Evolutionary conservation across 2,329 filamentous ascomycete genomes (phyloP).

Genomic region (Pleomassaria siparia): DNA sequence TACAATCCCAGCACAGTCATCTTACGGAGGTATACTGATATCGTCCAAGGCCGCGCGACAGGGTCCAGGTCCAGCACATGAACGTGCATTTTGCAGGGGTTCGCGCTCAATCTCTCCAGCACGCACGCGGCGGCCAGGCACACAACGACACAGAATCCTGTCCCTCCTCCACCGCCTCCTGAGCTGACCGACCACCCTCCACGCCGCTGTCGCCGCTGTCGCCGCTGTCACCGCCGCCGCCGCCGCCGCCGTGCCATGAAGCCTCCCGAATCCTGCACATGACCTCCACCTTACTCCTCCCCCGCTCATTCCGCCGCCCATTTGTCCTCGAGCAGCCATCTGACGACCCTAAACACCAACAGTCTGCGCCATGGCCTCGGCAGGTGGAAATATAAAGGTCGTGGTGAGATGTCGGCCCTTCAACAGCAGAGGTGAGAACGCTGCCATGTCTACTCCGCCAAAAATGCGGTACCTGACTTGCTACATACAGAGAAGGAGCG

Average conservation of each 20-base stretch:
- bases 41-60: not conserved
- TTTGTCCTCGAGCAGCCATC: not conserved
- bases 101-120: conserved; percentile 5
- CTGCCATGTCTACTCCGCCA: not conserved
- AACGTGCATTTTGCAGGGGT: conserved; percentile 1
- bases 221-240: conserved; percentile 1
- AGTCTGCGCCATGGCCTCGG: conserved; percentile 61
- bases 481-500: conserved; percentile 79
- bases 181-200: conserved; percentile 10
- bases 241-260: conserved; percentile 30
- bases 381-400: conserved; percentile 98
- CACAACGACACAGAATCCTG: conserved; percentile 9
- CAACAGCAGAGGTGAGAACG: conserved; percentile 79
- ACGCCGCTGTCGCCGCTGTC: too few species aligned
- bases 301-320: conserved; percentile 4
- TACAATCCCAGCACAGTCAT: too few species aligned
- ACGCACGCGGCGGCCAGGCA: conserved; percentile 3
- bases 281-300: conserved; percentile 14
- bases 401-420: conserved; percentile 96
- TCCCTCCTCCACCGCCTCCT: conserved; percentile 29
- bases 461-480: conserved; percentile 16
- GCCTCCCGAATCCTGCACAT: conserved; percentile 26
- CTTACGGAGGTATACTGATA: too few species aligned
- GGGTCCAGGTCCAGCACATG: conserved; percentile 10
- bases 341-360: conserved; percentile 8